Evolutionary conservation across 2,329 filamentous ascomycete genomes (phyloP).

Genomic region (Dichotomopilus funicola): DNA sequence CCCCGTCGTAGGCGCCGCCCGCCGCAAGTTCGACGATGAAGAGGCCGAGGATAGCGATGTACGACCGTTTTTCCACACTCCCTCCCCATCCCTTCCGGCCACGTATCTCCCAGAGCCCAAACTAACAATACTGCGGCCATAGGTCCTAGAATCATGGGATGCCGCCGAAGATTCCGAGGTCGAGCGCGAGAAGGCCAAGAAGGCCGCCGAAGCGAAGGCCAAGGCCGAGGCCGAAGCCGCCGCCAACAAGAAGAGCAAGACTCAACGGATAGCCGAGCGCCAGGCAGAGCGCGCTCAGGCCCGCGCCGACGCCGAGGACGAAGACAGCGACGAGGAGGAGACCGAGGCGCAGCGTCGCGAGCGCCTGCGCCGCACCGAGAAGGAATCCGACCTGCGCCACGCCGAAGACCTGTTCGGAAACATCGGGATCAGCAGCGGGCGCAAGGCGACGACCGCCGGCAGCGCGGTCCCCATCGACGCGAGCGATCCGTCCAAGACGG

Average conservation of each 20-base stretch:
- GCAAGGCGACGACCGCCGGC: constrained; percentile 60
- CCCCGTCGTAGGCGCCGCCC: constrained; percentile 34
- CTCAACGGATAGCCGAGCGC: constrained; percentile 77
- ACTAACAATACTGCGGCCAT: constrained; percentile 6
- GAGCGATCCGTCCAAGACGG: constrained; percentile 66
- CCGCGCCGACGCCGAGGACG: constrained; percentile 47
- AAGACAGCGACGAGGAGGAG: constrained; percentile 57
- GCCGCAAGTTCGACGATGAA: constrained; percentile 83
- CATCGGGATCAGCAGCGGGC: constrained; percentile 66
- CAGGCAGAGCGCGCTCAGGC: constrained; percentile 53
- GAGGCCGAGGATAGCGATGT: constrained; percentile 77
- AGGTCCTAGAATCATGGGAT: constrained; percentile 96
- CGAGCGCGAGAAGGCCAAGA: constrained; percentile 90
- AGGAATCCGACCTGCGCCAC: constrained; percentile 82
- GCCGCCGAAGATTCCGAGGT: constrained; percentile 94
- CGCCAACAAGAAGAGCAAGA: constrained; percentile 84
- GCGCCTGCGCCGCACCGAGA: constrained; percentile 70
- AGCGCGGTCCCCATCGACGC: constrained; percentile 62
- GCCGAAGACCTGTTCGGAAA: constrained; percentile 85
- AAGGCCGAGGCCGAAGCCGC: constrained; percentile 85
- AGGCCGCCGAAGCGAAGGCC: constrained; percentile 76
- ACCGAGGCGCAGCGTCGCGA: constrained; percentile 66
- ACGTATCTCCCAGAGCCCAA: neutral
- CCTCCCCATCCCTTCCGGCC: neutral
- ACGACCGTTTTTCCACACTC: constrained; percentile 29